Conservation (phyloP, 2,329 filamentous ascomycete genomes). For the Cadophora sp. region DNA sequence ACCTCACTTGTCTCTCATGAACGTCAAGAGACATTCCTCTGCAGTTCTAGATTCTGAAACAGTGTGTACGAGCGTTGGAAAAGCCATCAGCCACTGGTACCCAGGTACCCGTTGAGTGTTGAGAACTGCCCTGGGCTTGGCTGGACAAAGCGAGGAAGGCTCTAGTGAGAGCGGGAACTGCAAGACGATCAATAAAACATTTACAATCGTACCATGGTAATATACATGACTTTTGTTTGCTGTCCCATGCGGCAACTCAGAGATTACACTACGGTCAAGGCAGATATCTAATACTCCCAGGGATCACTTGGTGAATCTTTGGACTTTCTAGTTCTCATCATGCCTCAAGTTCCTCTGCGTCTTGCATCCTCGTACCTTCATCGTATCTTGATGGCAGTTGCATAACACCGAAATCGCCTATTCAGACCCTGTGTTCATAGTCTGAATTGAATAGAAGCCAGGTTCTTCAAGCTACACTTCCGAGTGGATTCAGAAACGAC, state of each 20-base stretch:
- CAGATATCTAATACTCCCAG: too few relatives aligned
- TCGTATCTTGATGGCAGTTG: too few relatives aligned
- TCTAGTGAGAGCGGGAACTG: not conserved
- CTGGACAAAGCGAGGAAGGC: too few relatives aligned
- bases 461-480: too few relatives aligned
- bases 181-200: conserved; percentile 17
- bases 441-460: too few relatives aligned
- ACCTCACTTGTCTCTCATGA: conserved; percentile 3
- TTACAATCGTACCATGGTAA: conserved; percentile 7
- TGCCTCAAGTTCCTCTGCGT: too few relatives aligned
- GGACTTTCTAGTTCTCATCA: too few relatives aligned
- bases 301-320: too few relatives aligned
- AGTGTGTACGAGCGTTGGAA: not conserved
- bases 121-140: too few relatives aligned
- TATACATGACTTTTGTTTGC: not conserved
- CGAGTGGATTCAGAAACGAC: not conserved
- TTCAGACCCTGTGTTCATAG: too few relatives aligned
- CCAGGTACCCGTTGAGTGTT: not conserved
- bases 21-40: conserved; percentile 23
- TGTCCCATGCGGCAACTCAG: not conserved
- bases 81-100: not conserved
- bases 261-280: not conserved
- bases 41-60: not conserved
- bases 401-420: too few relatives aligned
- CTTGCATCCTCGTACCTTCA: too few relatives aligned